A percentile compares a stretch with the other conserved stretches of the same genome.
Conservation (phyloP, 352 stramenopile genomes). For the Globisporangium cylindrosporum region DNA sequence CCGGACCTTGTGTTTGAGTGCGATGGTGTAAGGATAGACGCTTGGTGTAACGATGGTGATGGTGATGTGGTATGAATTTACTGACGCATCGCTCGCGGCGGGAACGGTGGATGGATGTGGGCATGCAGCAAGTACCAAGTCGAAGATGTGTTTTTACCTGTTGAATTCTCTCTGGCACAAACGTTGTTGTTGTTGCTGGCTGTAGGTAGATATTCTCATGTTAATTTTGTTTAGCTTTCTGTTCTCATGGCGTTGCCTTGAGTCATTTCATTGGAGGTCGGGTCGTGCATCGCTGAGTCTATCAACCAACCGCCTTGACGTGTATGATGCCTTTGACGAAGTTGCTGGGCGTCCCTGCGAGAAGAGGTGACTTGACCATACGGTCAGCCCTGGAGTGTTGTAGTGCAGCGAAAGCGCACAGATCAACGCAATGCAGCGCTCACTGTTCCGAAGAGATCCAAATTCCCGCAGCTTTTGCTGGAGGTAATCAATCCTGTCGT, state of each 20-base stretch:
- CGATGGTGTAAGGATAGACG: constrained; percentile 4
- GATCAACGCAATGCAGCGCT: not conserved
- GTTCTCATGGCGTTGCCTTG: not conserved
- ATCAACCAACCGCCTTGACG: not conserved
- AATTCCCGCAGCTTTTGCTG: not conserved
- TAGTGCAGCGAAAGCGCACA: too few species aligned
- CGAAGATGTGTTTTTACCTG: constrained; percentile 17
- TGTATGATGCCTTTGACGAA: too few species aligned
- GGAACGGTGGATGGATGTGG: constrained; percentile 1
- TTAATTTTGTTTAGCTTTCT: not conserved
- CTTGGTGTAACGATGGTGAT: constrained; percentile 5
- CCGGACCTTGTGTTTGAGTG: not conserved
- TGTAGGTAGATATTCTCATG: constrained; percentile 13
- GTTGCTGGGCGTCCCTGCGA: too few species aligned
- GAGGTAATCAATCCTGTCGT: not conserved
- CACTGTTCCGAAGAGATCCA: too few species aligned
- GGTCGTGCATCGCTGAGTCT: not conserved
- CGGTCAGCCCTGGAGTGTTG: too few species aligned
- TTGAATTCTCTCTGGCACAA: constrained; percentile 5
- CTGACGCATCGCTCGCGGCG: constrained; percentile 9
- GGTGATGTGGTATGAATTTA: constrained; percentile 11
- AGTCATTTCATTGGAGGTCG: not conserved
- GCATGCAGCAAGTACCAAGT: constrained; percentile 7
- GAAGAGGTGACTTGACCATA: too few species aligned
- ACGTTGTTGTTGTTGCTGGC: constrained; percentile 5